phyloP scores from a whole-genome alignment of 805 yeast genomes.

The Candida jianshihensis region DNA sequence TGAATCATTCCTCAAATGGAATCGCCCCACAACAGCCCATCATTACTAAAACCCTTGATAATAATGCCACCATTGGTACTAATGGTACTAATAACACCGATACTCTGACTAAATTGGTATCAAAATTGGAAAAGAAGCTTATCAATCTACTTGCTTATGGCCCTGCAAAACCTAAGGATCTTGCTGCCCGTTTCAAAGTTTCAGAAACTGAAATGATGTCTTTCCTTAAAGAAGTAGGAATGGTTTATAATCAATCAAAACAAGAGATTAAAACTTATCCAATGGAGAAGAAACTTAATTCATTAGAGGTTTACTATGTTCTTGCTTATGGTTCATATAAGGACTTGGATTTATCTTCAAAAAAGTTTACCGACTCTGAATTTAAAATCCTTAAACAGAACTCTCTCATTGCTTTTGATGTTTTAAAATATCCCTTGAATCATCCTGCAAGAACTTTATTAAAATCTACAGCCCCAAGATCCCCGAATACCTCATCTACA shows the following conservation, averaged over 20 bases:
- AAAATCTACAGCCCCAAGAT: not conserved
- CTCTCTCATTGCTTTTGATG: slow-evolving; percentile 13
- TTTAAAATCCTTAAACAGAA: slow-evolving; percentile 9
- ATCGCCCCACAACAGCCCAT: not conserved
- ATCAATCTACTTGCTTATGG: slow-evolving; percentile 43
- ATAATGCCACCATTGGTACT: not conserved
- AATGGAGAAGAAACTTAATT: slow-evolving; percentile 18
- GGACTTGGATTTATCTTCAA: slow-evolving; percentile 14
- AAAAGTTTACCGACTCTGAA: slow-evolving; percentile 4
- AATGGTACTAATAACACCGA: not conserved
- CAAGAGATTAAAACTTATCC: slow-evolving; percentile 25
- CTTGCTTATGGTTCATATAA: slow-evolving; percentile 31
- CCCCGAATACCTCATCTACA: not conserved
- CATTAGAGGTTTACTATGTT: slow-evolving; percentile 23
- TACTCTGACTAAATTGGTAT: too few relatives aligned
- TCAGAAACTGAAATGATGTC: slow-evolving; percentile 21
- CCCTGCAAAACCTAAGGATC: slow-evolving; percentile 29
- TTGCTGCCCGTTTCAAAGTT: slow-evolving; percentile 25
- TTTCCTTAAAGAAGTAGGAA: slow-evolving; percentile 22
- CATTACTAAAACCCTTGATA: not conserved
- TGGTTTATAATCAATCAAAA: slow-evolving; percentile 23
- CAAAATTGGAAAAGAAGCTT: too few relatives aligned
- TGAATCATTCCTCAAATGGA: not conserved
- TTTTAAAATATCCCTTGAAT: slow-evolving; percentile 9
- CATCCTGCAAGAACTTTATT: slow-evolving; percentile 12